Conservation (phyloP, 805 yeast species). For the Yarrowia porcina region DNA sequence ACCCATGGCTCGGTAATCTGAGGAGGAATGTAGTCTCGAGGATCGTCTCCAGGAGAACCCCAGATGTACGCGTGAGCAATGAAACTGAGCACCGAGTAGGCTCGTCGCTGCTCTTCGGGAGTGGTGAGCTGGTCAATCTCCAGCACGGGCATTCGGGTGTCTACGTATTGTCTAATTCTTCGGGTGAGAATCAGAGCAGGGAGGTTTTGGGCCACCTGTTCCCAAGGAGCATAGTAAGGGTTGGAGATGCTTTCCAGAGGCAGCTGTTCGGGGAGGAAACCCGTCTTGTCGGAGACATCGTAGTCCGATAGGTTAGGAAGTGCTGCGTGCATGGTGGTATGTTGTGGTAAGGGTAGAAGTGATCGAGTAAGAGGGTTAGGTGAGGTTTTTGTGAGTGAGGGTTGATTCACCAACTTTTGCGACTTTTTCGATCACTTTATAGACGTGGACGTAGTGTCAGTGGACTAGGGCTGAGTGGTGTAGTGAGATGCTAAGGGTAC, state of each 20-base stretch:
- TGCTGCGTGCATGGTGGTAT: conserved; percentile 35
- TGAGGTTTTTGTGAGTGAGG: too few species aligned
- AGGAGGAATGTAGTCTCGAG: conserved; percentile 61
- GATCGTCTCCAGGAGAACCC: conserved; percentile 59
- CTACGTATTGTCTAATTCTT: conserved; percentile 60
- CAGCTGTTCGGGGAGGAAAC: conserved; percentile 69
- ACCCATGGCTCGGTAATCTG: conserved; percentile 70
- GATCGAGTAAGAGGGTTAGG: not conserved
- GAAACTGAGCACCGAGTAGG: conserved; percentile 75
- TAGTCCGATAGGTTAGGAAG: conserved; percentile 59
- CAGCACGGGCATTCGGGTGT: conserved; percentile 54
- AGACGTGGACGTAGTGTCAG: not conserved
- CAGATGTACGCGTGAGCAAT: conserved; percentile 87
- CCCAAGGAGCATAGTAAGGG: conserved; percentile 75
- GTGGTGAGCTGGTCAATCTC: conserved; percentile 46
- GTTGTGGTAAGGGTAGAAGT: not conserved
- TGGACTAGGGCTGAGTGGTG: not conserved
- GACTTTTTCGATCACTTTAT: conserved; percentile 14
- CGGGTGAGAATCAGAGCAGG: conserved; percentile 72
- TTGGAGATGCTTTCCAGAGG: conserved; percentile 63
- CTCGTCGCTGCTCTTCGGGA: conserved; percentile 64
- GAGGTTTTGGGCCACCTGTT: conserved; percentile 56
- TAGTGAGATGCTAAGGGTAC: not conserved
- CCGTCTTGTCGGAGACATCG: conserved; percentile 66
- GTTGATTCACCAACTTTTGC: not conserved